Percentiles rank a stretch among this genome's conserved stretches.
These are phyloP conservation scores for Sorghum bicolor DNA, from an alignment of 176 grass and related monocot species.

Conservation along the genomic window DNA sequence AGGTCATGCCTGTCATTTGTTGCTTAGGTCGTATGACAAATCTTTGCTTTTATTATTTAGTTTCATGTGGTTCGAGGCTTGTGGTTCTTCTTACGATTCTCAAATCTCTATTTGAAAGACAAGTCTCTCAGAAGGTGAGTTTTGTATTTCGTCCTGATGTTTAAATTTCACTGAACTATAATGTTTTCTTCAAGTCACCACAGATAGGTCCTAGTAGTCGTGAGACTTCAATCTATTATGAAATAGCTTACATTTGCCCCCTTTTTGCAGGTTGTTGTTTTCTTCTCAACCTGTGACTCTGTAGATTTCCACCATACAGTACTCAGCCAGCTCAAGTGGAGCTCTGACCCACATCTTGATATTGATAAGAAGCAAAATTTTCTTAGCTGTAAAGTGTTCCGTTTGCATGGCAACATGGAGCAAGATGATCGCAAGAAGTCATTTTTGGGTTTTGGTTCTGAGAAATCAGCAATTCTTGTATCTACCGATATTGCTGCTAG, in stretches of 20 bases:
- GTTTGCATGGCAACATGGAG: slow-evolving; percentile 91
- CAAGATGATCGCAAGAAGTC: slow-evolving; percentile 81
- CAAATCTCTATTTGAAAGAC: slow-evolving; percentile 71
- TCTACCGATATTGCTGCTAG: slow-evolving; percentile 88
- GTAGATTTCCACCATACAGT: slow-evolving; percentile 80
- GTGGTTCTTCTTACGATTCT: slow-evolving; percentile 79
- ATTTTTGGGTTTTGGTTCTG: slow-evolving; percentile 74
- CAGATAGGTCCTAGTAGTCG: background rate
- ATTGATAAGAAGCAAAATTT: slow-evolving; percentile 53
- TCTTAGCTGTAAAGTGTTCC: slow-evolving; percentile 66
- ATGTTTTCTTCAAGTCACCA: background rate
- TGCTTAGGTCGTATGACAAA: background rate
- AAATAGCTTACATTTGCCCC: slow-evolving; percentile 23
- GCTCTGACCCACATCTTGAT: slow-evolving; percentile 38
- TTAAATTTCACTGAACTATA: slow-evolving; percentile 14
- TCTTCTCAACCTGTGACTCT: slow-evolving; percentile 91
- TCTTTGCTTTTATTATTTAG: slow-evolving; percentile 41
- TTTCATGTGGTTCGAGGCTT: slow-evolving; percentile 93
- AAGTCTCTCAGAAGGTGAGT: slow-evolving; percentile 75
- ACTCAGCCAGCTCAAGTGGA: slow-evolving; percentile 68
- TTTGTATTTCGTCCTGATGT: slow-evolving; percentile 17
- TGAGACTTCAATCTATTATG: slow-evolving; percentile 20
- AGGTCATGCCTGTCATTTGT: slow-evolving; percentile 13
- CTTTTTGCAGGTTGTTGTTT: slow-evolving; percentile 78
- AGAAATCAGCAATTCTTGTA: slow-evolving; percentile 89